phyloP scores from a whole-genome alignment of 2,329 filamentous ascomycete genomes.

The Clonostachys rhizophaga region DNA sequence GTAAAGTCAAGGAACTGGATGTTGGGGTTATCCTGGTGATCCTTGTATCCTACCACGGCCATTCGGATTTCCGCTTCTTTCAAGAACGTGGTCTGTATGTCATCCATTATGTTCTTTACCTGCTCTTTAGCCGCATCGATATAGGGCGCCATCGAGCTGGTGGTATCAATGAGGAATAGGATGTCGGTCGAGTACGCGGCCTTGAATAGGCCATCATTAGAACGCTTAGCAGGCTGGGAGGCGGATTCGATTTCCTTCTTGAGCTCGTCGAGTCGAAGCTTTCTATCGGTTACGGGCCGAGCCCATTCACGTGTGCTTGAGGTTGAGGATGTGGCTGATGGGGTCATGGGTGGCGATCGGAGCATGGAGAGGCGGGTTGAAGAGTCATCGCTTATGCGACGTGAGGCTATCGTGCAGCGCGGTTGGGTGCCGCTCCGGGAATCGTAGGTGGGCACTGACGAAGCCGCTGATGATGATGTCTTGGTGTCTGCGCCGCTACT shows the following conservation, averaged over 20 bases:
- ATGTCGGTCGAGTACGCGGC: slow-evolving; percentile 24
- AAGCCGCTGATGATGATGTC: too few relatives aligned
- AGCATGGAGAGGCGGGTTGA: too few relatives aligned
- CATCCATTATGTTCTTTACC: slow-evolving; percentile 21
- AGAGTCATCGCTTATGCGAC: too few relatives aligned
- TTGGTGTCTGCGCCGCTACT: too few relatives aligned
- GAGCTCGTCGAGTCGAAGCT: neutral
- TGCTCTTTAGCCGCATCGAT: slow-evolving; percentile 25
- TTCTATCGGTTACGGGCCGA: neutral
- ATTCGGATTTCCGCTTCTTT: slow-evolving; percentile 25
- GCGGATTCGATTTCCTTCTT: neutral
- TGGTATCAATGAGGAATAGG: slow-evolving; percentile 30
- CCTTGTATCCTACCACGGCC: slow-evolving; percentile 27
- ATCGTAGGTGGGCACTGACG: too few relatives aligned
- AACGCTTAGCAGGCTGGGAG: neutral
- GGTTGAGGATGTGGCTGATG: too few relatives aligned
- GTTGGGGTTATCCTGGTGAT: slow-evolving; percentile 13
- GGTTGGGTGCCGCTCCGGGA: too few relatives aligned
- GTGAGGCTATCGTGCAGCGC: too few relatives aligned
- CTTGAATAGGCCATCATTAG: slow-evolving; percentile 20
- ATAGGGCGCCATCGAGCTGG: slow-evolving; percentile 20
- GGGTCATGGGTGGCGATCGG: too few relatives aligned
- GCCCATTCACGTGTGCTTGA: too few relatives aligned
- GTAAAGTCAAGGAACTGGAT: neutral
- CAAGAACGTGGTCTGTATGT: slow-evolving; percentile 21